Evolutionary conservation across 257 asterid species (phyloP).

Genomic region (Penstemon eatonii): DNA sequence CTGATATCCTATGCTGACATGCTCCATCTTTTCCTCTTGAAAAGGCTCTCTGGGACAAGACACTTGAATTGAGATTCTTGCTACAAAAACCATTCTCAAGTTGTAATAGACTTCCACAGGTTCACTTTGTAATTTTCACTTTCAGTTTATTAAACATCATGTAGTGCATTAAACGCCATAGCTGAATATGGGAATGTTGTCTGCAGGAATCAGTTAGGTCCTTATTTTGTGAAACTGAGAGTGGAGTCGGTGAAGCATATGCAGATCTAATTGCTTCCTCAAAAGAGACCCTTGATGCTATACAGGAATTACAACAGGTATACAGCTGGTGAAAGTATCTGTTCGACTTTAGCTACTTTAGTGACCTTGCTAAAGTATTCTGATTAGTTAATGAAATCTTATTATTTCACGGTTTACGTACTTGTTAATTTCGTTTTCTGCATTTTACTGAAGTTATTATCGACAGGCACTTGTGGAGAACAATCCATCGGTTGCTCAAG

Average conservation of each 20-base stretch:
- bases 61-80: constrained; percentile 89
- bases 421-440: constrained; percentile 9
- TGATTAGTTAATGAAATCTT: constrained; percentile 5
- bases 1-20: constrained; percentile 29
- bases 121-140: constrained; percentile 30
- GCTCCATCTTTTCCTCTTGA: constrained; percentile 22
- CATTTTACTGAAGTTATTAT: constrained; percentile 14
- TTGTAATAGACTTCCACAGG: constrained; percentile 96
- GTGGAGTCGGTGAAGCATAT: constrained; percentile 65
- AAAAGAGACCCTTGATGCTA: constrained; percentile 69
- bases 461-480: constrained; percentile 75
- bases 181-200: constrained; percentile 14
- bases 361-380: constrained; percentile 13
- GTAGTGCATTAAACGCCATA: constrained; percentile 13
- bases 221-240: constrained; percentile 50
- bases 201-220: constrained; percentile 80
- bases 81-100: constrained; percentile 80
- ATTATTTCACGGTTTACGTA: not conserved
- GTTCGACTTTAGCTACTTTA: constrained; percentile 23
- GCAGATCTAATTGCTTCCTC: constrained; percentile 70
- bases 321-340: constrained; percentile 15
- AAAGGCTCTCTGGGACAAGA: constrained; percentile 95
- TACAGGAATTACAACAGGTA: constrained; percentile 84
- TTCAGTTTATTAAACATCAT: not conserved
- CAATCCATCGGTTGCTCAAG: constrained; percentile 64